Evolutionary conservation across 2,329 filamentous ascomycete genomes (phyloP), one percentile per base, ranked within the genome.

Genomic region (Fusarium mangiferae): DNA sequence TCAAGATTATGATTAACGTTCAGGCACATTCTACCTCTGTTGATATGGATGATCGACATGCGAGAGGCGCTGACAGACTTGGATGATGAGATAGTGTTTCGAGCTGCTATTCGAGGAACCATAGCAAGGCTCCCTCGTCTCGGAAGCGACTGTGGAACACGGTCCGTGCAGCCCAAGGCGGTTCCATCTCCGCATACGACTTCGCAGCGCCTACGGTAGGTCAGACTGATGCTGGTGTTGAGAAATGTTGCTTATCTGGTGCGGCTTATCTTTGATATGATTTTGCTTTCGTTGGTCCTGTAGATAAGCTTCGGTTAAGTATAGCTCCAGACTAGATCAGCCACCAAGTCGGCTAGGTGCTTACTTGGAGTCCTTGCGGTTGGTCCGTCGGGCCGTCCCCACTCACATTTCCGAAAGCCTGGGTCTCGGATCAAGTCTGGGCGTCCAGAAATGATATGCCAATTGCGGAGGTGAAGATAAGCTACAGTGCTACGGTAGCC

Each of bases 121-220:
- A 6, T 18, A 6, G 3, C 4, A 3, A 17, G 0, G 10, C 6
- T n/a, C 6, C 0, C 1, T 49, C n/a, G 46, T 18, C 28, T 18
- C 46, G 46, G 46, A 33, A 33, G 14, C 10, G 4, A n/a, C 3
- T 6, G 15, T 18, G 46, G 22, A 12, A 33, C 46, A 49, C 46
- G 46, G 46, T 3, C 28, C 28, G 46, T 2, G 10, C 22, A 30
- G 9, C 3, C 6, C 18, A 4, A 49, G 5, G 0, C 20, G 9
- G 22, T 33, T 30, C 13, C 13, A 49, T 45, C 5, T 33, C 14
- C 6, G 11, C 46, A 49, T 8, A 18, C 6, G 7, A 22, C 44
- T 22, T 20, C 9, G n/a, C 41, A 15, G 14, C 14, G 0, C 14
- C 8, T 14, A 28, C 1, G 44, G 24, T 12, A 49, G 28, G 10